phyloP scores from a whole-genome alignment of 129 eudicot species.

The Tagetes erecta region DNA sequence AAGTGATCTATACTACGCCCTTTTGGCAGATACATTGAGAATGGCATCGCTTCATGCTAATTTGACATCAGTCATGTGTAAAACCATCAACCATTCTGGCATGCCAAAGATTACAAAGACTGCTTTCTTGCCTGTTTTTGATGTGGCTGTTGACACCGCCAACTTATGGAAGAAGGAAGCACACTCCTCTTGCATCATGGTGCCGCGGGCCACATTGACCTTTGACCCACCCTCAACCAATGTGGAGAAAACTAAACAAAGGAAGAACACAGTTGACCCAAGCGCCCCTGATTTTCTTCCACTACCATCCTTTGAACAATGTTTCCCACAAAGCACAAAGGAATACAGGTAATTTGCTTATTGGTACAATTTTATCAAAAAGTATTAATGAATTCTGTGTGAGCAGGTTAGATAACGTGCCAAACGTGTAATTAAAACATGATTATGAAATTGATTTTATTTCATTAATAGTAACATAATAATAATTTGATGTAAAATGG shows the following conservation, averaged over 20 bases:
- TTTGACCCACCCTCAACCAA: constrained; percentile 75
- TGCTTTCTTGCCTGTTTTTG: constrained; percentile 66
- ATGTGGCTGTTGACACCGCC: constrained; percentile 43
- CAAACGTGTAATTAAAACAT: neutral
- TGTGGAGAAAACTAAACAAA: constrained; percentile 44
- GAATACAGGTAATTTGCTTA: constrained; percentile 51
- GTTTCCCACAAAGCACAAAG: constrained; percentile 94
- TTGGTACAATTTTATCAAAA: neutral
- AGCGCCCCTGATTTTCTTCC: constrained; percentile 93
- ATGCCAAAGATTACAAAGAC: constrained; percentile 47
- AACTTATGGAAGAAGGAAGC: constrained; percentile 46
- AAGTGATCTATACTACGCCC: neutral
- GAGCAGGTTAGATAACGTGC: neutral
- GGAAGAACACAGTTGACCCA: constrained; percentile 89
- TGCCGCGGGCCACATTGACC: constrained; percentile 78
- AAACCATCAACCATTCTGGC: constrained; percentile 48
- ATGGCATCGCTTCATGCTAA: constrained; percentile 86
- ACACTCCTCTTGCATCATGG: constrained; percentile 26
- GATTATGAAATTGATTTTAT: neutral
- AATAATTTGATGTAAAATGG: neutral
- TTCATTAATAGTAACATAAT: neutral
- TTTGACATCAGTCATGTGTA: constrained; percentile 61
- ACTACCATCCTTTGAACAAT: constrained; percentile 86
- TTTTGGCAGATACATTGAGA: constrained; percentile 23
- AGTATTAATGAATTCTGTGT: neutral